Conservation (phyloP, 768 basidiomycete species). For the Brasilioporus rufonigricans region DNA sequence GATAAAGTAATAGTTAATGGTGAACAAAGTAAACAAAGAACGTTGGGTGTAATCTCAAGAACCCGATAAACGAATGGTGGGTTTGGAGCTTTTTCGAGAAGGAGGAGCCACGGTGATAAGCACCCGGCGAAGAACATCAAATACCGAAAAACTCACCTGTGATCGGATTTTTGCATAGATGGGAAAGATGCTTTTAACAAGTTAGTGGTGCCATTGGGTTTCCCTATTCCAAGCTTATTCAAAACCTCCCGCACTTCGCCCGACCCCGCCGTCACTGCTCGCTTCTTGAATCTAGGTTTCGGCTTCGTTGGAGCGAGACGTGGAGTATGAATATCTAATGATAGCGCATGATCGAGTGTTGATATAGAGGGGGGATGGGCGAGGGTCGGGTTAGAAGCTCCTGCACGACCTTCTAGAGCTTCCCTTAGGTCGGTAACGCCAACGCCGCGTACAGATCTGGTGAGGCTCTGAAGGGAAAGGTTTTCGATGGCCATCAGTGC, state of each 20-base stretch:
- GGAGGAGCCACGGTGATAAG: constrained; percentile 6
- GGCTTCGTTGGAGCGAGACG: constrained; percentile 47
- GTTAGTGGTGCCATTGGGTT: constrained; percentile 54
- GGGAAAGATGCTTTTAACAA: constrained; percentile 74
- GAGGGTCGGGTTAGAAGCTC: constrained; percentile 76
- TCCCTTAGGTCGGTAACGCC: constrained; percentile 88
- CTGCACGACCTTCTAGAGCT: constrained; percentile 82
- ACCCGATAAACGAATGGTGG: constrained; percentile 10
- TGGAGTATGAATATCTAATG: constrained; percentile 39
- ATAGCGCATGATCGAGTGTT: constrained; percentile 68
- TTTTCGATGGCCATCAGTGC: constrained; percentile 91
- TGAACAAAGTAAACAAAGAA: constrained; percentile 9
- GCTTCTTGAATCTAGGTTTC: constrained; percentile 56
- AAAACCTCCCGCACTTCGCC: constrained; percentile 80
- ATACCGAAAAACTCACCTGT: constrained; percentile 32
- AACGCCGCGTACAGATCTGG: constrained; percentile 73
- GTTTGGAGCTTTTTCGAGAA: constrained; percentile 13
- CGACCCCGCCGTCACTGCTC: constrained; percentile 47
- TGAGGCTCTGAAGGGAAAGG: constrained; percentile 80
- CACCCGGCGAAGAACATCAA: neutral
- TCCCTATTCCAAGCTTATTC: constrained; percentile 81
- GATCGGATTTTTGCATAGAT: constrained; percentile 44
- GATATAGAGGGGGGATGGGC: constrained; percentile 71
- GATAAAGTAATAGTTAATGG: constrained; percentile 12
- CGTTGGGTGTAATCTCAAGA: constrained; percentile 13